A percentile compares a stretch with the other conserved stretches of the same genome.
These are phyloP conservation scores for Eruca vesicaria DNA, from an alignment of 441 rosid genomes.

Conservation along the genomic window DNA sequence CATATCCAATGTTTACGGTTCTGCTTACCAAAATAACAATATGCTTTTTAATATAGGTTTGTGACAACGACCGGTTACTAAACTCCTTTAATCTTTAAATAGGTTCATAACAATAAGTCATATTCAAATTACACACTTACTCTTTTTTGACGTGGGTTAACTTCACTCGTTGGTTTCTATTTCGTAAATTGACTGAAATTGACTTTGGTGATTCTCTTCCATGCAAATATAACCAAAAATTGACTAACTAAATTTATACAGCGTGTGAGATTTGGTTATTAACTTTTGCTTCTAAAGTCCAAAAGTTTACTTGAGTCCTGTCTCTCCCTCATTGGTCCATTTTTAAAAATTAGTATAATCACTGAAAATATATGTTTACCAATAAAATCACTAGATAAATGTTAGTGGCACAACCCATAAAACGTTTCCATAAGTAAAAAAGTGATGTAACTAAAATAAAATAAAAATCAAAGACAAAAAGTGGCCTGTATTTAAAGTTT, in stretches of 20 bases:
- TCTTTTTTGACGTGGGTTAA: constrained; percentile 29
- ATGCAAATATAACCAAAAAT: constrained; percentile 28
- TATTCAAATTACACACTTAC: constrained; percentile 8
- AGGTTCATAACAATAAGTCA: background rate
- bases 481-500: background rate
- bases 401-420: background rate
- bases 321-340: constrained; percentile 23
- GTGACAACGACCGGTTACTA: constrained; percentile 23
- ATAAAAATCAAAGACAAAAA: background rate
- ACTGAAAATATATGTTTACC: constrained; percentile 1
- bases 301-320: constrained; percentile 20
- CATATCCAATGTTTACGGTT: constrained; percentile 32
- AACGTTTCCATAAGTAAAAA: background rate
- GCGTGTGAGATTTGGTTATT: constrained; percentile 25
- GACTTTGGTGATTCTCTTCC: constrained; percentile 31
- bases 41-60: background rate
- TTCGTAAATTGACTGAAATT: constrained; percentile 26
- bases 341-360: constrained; percentile 1
- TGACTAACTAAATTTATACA: constrained; percentile 29
- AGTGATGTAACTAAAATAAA: background rate
- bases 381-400: background rate
- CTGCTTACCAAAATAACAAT: constrained; percentile 28
- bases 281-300: constrained; percentile 15
- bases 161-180: constrained; percentile 34
- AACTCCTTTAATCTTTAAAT: background rate